These are phyloP conservation scores for Mucor mucedo DNA, from an alignment of 371 early-diverging fungal genomes.

Conservation along the genomic window DNA sequence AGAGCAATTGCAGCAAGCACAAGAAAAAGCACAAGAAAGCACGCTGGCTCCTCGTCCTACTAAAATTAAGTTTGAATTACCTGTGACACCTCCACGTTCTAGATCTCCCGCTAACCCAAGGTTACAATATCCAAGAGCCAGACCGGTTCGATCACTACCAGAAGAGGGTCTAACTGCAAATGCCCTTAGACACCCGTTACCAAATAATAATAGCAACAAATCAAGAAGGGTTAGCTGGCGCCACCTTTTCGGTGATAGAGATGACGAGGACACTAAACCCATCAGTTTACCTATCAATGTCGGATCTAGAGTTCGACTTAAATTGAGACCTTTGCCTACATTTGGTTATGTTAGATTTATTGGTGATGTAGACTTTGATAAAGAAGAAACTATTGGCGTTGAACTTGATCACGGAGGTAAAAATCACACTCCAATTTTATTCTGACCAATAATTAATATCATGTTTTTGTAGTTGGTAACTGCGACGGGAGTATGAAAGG, in stretches of 20 bases:
- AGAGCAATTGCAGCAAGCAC: conserved; percentile 10
- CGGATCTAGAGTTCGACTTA: conserved; percentile 28
- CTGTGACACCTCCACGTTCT: conserved; percentile 32
- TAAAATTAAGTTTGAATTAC: conserved; percentile 36
- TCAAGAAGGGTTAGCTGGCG: conserved; percentile 24
- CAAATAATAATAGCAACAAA: conserved; percentile 2
- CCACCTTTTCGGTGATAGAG: conserved; percentile 25
- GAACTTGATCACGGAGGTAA: conserved; percentile 44
- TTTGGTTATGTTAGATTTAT: conserved; percentile 38
- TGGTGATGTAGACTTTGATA: conserved; percentile 40
- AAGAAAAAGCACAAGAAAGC: conserved; percentile 2
- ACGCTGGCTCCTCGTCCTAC: conserved; percentile 23
- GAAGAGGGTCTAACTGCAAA: conserved; percentile 29
- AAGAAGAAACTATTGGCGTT: conserved; percentile 41
- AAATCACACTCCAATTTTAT: not conserved
- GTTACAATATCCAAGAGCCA: conserved; percentile 27
- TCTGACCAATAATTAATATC: not conserved
- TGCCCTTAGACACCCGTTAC: conserved; percentile 11
- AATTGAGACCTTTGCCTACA: conserved; percentile 32
- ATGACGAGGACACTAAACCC: conserved; percentile 21
- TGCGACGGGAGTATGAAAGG: conserved; percentile 35
- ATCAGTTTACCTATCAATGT: conserved; percentile 23
- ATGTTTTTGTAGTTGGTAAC: conserved; percentile 35
- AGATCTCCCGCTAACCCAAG: conserved; percentile 24
- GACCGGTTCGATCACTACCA: conserved; percentile 25